Evolutionary conservation across 495 filamentous ascomycete genomes (phyloP).

Genomic region (Penicillium arizonense): DNA sequence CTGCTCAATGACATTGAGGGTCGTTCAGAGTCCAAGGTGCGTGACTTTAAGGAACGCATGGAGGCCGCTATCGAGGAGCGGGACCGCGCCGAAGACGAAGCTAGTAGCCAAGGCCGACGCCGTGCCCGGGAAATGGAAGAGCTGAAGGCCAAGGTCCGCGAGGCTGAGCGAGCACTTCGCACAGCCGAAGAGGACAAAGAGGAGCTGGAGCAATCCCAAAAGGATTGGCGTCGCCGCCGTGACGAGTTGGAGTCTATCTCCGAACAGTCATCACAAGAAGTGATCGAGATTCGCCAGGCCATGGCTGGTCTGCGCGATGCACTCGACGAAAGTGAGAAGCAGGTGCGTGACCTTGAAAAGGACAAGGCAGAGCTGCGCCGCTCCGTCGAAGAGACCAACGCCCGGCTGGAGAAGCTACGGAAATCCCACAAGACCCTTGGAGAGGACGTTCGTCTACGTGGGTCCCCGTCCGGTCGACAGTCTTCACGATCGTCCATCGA

Average conservation of each 20-base stretch:
- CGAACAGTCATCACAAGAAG: conserved; percentile 66
- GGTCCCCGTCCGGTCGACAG: conserved; percentile 43
- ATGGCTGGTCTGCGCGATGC: conserved; percentile 77
- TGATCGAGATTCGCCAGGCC: conserved; percentile 69
- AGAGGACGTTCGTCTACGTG: conserved; percentile 39
- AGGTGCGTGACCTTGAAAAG: conserved; percentile 76
- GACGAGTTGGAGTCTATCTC: conserved; percentile 72
- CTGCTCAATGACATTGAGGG: conserved; percentile 84
- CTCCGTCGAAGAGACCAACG: conserved; percentile 72
- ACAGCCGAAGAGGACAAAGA: conserved; percentile 64
- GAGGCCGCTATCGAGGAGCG: conserved; percentile 87
- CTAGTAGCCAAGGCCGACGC: conserved; percentile 70
- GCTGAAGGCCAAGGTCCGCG: conserved; percentile 70
- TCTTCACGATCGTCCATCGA: conserved; percentile 67
- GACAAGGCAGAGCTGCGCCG: conserved; percentile 74
- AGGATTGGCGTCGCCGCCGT: conserved; percentile 68
- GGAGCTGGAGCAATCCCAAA: conserved; percentile 67
- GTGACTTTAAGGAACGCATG: conserved; percentile 87
- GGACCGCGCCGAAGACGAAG: conserved; percentile 89
- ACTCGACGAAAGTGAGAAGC: conserved; percentile 83
- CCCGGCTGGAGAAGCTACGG: conserved; percentile 73
- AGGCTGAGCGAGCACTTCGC: conserved; percentile 74
- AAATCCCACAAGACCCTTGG: conserved; percentile 62
- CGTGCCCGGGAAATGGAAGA: conserved; percentile 85
- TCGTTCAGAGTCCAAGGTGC: conserved; percentile 71